A percentile compares a stretch with the other conserved stretches of the same genome.
These are phyloP conservation scores for Chaetomium sp. DNA, from an alignment of 2,329 filamentous ascomycete genomes.

Conservation along the genomic window DNA sequence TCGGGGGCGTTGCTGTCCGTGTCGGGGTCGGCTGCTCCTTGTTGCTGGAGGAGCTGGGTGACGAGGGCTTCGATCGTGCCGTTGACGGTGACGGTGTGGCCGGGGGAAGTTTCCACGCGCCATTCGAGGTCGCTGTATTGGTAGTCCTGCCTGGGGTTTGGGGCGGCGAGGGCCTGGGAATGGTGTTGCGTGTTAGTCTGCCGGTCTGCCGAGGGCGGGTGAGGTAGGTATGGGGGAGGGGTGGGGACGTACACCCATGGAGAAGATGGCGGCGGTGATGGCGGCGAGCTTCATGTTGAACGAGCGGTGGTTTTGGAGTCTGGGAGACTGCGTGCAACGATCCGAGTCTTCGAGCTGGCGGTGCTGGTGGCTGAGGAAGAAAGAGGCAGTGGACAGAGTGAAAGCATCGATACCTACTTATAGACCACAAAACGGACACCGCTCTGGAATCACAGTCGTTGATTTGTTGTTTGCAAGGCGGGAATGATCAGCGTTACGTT, in stretches of 20 bases:
- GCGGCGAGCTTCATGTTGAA: constrained; percentile 2
- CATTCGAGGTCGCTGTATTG: not conserved
- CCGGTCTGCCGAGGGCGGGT: not conserved
- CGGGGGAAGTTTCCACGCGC: constrained; percentile 2
- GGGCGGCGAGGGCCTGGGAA: constrained; percentile 2
- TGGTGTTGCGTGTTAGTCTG: not conserved
- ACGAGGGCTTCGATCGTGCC: constrained; percentile 6
- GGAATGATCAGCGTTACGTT: not conserved
- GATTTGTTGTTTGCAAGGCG: not conserved
- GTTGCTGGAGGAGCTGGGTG: not conserved
- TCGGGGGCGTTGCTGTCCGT: too few species aligned
- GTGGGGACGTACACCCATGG: constrained; percentile 2
- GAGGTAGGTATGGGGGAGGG: not conserved
- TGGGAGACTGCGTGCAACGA: not conserved
- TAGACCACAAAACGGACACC: not conserved
- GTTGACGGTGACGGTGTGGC: constrained; percentile 8
- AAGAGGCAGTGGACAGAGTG: not conserved
- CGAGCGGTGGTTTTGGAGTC: not conserved
- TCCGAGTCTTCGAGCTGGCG: not conserved
- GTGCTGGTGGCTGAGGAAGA: not conserved
- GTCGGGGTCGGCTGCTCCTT: too few species aligned
- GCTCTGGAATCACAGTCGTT: not conserved
- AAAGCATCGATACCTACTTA: constrained; percentile 11
- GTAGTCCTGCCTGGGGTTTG: not conserved
- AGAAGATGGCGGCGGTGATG: not conserved